Evolutionary conservation across 345 rosid genomes (phyloP).

Genomic region (Kernera saxatilis): DNA sequence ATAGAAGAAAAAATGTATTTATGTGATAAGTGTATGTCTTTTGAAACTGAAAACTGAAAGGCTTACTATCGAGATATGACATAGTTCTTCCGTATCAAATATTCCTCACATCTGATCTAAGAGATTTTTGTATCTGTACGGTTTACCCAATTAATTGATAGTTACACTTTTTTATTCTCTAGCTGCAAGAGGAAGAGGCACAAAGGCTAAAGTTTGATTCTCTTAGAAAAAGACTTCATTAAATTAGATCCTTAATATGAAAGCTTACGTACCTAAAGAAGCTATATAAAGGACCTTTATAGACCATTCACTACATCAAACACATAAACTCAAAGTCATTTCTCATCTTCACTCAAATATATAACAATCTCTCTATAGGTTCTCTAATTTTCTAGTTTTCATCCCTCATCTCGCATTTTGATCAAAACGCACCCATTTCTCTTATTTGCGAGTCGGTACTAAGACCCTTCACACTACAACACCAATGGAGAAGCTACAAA

Average conservation of each 20-base stretch:
- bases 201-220: not conserved
- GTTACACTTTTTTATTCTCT: slow-evolving; percentile 10
- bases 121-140: not conserved
- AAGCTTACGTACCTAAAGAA: not conserved
- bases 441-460: too few species aligned
- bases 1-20: too few species aligned
- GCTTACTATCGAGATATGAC: not conserved
- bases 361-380: not conserved
- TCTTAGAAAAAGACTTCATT: not conserved
- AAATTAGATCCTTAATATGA: not conserved
- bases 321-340: slow-evolving; percentile 3
- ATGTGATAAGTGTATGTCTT: not conserved
- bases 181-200: not conserved
- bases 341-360: not conserved
- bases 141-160: not conserved
- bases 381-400: not conserved
- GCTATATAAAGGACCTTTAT: slow-evolving; percentile 6
- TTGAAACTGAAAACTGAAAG: not conserved
- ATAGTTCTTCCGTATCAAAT: slow-evolving; percentile 1
- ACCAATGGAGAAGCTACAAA: slow-evolving; percentile 50
- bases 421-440: not conserved
- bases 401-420: not conserved
- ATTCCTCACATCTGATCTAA: not conserved
- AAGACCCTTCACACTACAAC: not conserved
- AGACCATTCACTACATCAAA: not conserved